Evolutionary conservation across 129 eudicot genomes (phyloP), one percentile per base, ranked within the genome.

Genomic region (Daucus carota): DNA sequence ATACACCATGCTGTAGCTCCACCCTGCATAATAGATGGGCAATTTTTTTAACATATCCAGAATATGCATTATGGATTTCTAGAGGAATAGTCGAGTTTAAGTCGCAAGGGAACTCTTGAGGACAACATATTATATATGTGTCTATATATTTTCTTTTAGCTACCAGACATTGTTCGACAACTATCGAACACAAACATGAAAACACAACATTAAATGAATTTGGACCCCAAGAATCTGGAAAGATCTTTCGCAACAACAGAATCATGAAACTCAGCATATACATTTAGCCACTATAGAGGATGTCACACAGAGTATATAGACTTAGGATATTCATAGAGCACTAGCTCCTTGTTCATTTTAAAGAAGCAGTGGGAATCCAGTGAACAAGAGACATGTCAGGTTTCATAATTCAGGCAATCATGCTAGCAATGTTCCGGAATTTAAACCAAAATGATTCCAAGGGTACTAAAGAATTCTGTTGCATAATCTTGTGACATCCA

Each of bases 1-100:
- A 94, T 89, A 86, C 97, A 91, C 97, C 98, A 91, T 29, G 90
- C 92, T 43, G 88, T 87, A 80, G 90, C 89, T n/a, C 97, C 98
- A 45, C 85, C 92, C 98, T 93, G 83, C 79, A 79, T 9, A 72
- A 75, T 68, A 29, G 0, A 63, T 14, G 12, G 18, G 38, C 38
- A 26, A 63, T 3, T 14, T 28, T 31, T 63, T 63, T 31, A 36
- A 36, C 2, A 36, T 31, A 12, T 63, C 70, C 70, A 0, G 22
- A 13, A 29, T 63, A 63, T 63, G 14, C 40, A 63, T 17, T 14
- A 28, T 60, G 36, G 38, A 29, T 14, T 63, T 9, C 28, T 12
- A 62, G 7, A 62, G 12, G 7, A 62, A 62, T 28, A 62, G 29
- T 26, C 3, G 29, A 29, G 28, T 31, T 26, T 29, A 63, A 63